These are phyloP conservation scores for Candida ovalis DNA, from an alignment of 805 yeast species.

Conservation along the genomic window DNA sequence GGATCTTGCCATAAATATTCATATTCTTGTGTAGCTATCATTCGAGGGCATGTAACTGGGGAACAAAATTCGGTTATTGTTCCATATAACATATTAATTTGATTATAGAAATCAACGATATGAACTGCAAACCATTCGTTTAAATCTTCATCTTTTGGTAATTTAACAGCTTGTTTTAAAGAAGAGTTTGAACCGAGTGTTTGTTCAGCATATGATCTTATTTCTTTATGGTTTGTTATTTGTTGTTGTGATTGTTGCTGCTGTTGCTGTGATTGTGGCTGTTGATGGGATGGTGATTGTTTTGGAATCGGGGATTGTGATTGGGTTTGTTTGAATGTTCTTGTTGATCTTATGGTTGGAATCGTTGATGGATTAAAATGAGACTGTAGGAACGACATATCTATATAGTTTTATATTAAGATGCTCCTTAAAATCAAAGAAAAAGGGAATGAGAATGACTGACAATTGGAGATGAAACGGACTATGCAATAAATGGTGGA, in stretches of 20 bases:
- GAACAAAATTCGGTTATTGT: constrained; percentile 96
- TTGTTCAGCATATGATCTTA: constrained; percentile 87
- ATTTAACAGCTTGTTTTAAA: constrained; percentile 84
- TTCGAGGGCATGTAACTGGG: constrained; percentile 89
- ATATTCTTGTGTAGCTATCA: constrained; percentile 97
- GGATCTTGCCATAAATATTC: constrained; percentile 97
- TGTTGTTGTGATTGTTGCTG: constrained; percentile 16
- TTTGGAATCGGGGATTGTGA: constrained; percentile 7
- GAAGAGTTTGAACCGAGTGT: constrained; percentile 92
- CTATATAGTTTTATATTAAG: too few species aligned
- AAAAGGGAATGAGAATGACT: background rate
- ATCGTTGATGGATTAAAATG: constrained; percentile 30
- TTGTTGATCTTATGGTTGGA: constrained; percentile 33
- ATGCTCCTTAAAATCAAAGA: too few species aligned
- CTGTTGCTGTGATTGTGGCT: constrained; percentile 9
- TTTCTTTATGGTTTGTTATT: constrained; percentile 53
- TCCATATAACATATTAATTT: constrained; percentile 93
- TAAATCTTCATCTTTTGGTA: constrained; percentile 88
- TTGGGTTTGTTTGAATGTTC: constrained; percentile 31
- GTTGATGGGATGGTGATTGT: constrained; percentile 23
- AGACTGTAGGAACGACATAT: constrained; percentile 27
- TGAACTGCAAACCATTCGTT: constrained; percentile 97
- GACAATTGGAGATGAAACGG: too few species aligned
- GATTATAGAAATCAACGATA: constrained; percentile 96
- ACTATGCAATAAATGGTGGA: too few species aligned